Base-by-base conservation (phyloP, 2,329 filamentous ascomycete species). In the Emericellopsis cladophorae region DNA sequence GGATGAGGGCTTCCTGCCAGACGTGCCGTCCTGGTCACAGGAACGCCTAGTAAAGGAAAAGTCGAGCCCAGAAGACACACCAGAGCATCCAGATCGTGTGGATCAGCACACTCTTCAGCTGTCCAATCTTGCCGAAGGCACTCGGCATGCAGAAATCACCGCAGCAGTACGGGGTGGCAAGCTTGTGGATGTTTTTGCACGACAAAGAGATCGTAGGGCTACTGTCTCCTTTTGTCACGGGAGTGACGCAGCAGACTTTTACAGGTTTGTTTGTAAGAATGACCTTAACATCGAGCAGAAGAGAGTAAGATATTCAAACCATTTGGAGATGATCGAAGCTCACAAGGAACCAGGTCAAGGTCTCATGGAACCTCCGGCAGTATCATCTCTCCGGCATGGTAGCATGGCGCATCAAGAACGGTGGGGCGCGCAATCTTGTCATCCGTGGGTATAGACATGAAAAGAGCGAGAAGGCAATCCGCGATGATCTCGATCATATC, bases 401-500 rank as follows among this genome's bases (percentile, higher is more conserved):
- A 40, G 69, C 72, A 18, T 66, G 71, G 55, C 84, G 82, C 53
- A 70, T 89, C 41, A 58, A 59, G 32, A 65, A 59, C 37, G 84
- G 84, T 12, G 82, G 82, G 12, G 83, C 77, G 34, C 77, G 86
- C 44, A 92, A 90, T 50, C 57, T 93, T 31, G 62, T 89, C 16
- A 72, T 93, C 34, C 72, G 73, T 43, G 70, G 71, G 9, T 74
- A 73, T 48, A 66, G 66, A 49, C 62, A 62, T 40, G 70, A 63
- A 40, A 64, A 84, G 48, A 86, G 78, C 0, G 79, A 79, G 48
- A 61, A 73, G 7, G 60, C 62, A 14, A 76, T 93, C 46, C 76
- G 81, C 10, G 70, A 79, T 5, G 83, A 93, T 50, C 68, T 92
- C 31, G 81, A 88, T 21, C 86, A 93, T 54, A 90, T 93, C 45